Base-by-base conservation (phyloP, 352 stramenopile species). In the Poterioochromonas sp. region DNA sequence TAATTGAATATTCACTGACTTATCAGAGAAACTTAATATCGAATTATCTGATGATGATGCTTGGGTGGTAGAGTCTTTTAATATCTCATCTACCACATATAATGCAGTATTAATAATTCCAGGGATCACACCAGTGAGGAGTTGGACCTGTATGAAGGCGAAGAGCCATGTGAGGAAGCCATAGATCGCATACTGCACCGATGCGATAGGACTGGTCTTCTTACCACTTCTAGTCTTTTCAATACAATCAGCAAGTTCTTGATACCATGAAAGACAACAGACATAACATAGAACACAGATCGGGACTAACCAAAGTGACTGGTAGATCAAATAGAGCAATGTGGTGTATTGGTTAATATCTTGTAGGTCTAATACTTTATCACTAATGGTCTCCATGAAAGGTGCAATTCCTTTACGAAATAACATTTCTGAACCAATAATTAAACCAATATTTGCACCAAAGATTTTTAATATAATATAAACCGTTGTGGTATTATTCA, bases 201-300 rank as follows among this genome's bases (percentile, higher is more conserved):
- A 29, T n/a, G 39, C 3, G 8, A 5, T 15, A 26, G 47, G 15
- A 58, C 26, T 58, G 47, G 15, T 58, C 47, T 58, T 58, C 15
- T 58, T 26, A 26, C 47, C 34, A 71, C 26, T 71, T 5, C 11
- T 44, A 44, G 29, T 71, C 41, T 71, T 15, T 47, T 8, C 39
- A 29, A 11, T 43, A 47, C 15, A 20, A 71, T 44, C 34, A 35
- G 39, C 65, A 5, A 74, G 32, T 18, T 35, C n/a, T 58, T 51
- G 40, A 37, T 74, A 74, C 65, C 65, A 74, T 3, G 11, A 11
- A 5, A 40, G 3, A 40, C 39, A 39, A 39, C 65, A 74, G 26
- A 35, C 65, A 54, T 74, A 74, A n/a, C 65, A 74, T 11, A 74
- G 40, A 58, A 53, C 40, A 51, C 65, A 74, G 22, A 74, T 54